These are phyloP conservation scores for Phialophora expanda DNA, from an alignment of 2,329 filamentous ascomycete genomes.

Conservation along the genomic window DNA sequence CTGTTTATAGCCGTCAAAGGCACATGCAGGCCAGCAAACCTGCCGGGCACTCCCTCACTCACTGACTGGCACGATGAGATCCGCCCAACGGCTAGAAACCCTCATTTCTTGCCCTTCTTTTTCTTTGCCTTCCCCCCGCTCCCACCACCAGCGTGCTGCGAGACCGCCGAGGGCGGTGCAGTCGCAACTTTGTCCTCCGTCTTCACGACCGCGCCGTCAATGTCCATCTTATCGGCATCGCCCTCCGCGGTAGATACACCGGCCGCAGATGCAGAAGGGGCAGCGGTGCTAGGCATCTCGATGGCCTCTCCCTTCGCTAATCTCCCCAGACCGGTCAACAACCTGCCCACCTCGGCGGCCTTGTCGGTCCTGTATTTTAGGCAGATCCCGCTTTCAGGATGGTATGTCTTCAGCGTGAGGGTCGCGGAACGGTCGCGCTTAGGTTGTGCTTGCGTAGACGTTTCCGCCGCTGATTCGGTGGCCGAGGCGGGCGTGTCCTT, in stretches of 20 bases:
- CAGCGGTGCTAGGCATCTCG: slow-evolving; percentile 43
- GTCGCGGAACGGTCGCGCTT: slow-evolving; percentile 60
- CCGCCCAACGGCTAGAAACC: not conserved
- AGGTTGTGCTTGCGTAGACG: slow-evolving; percentile 35
- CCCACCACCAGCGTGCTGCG: slow-evolving; percentile 26
- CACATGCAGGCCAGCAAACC: not conserved
- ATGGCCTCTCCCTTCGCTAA: slow-evolving; percentile 72
- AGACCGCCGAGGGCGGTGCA: slow-evolving; percentile 21
- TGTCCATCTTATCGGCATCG: slow-evolving; percentile 39
- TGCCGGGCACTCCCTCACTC: not conserved
- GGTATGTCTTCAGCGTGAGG: slow-evolving; percentile 87
- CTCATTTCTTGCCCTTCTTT: slow-evolving; percentile 40
- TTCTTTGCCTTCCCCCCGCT: slow-evolving; percentile 35
- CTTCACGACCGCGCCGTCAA: slow-evolving; percentile 30
- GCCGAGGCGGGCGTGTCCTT: slow-evolving; percentile 32
- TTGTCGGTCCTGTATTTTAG: slow-evolving; percentile 93
- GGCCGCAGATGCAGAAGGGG: slow-evolving; percentile 47
- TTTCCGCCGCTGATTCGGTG: slow-evolving; percentile 43
- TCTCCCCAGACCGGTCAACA: slow-evolving; percentile 77
- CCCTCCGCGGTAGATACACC: slow-evolving; percentile 22
- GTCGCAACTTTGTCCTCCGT: slow-evolving; percentile 28
- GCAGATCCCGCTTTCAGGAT: slow-evolving; percentile 77
- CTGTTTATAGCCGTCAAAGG: not conserved
- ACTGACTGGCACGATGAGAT: not conserved
- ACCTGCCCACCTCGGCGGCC: slow-evolving; percentile 82